Evolutionary conservation across 441 rosid genomes (phyloP).

Genomic region (Erysimum cheiri): DNA sequence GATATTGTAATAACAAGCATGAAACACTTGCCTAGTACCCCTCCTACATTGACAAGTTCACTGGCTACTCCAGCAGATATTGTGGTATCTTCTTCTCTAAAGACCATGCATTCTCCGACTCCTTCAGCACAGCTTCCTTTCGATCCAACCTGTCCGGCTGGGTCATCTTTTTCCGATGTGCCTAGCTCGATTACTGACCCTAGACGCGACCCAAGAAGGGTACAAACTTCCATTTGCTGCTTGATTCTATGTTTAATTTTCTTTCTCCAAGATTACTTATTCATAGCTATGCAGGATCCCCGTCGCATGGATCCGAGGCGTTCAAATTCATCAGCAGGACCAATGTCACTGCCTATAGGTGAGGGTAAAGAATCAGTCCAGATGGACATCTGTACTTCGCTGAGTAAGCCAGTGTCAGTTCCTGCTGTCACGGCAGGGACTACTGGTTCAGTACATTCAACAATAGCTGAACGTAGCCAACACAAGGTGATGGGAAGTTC

Average conservation of each 20-base stretch:
- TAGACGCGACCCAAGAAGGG: conserved; percentile 99
- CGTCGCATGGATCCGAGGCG: conserved; percentile 99
- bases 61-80: conserved; percentile 56
- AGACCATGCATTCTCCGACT: conserved; percentile 55
- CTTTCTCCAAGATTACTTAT: conserved; percentile 42
- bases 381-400: conserved; percentile 59
- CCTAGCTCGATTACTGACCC: conserved; percentile 61
- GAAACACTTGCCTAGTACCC: conserved; percentile 90
- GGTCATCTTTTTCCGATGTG: conserved; percentile 55
- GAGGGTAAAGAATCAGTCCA: conserved; percentile 63
- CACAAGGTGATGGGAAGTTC: conserved; percentile 56
- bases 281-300: conserved; percentile 76
- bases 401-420: conserved; percentile 55
- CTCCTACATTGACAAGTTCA: conserved; percentile 69
- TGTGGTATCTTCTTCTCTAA: conserved; percentile 51
- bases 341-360: conserved; percentile 49
- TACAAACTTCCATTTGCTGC: conserved; percentile 45
- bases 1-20: conserved; percentile 97
- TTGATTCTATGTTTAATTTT: conserved; percentile 35
- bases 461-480: conserved; percentile 51
- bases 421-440: conserved; percentile 53
- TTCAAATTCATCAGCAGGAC: conserved; percentile 55
- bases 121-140: conserved; percentile 51
- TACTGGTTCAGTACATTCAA: conserved; percentile 47
- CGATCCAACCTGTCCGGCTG: conserved; percentile 51